A percentile compares a stretch with the other conserved stretches of the same genome.
These are phyloP conservation scores for Cyclotella baltica DNA, from an alignment of 108 stramenopile genomes.

Conservation along the genomic window DNA sequence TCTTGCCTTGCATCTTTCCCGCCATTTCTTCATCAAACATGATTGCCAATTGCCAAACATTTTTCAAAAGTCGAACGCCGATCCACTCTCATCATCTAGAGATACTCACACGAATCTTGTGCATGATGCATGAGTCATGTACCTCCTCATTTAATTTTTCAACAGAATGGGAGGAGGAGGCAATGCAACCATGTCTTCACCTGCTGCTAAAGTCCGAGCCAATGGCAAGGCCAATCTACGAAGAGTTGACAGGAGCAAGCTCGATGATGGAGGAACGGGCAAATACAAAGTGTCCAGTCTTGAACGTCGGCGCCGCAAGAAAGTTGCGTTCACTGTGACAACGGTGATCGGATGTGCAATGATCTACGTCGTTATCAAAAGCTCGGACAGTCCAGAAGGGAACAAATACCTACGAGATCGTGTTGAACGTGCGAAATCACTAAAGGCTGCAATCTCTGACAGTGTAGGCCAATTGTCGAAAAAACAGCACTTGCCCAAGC, in stretches of 20 bases:
- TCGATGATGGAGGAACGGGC: constrained; percentile 12
- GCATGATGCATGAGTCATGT: too few relatives aligned
- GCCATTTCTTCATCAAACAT: too few relatives aligned
- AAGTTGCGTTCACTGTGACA: not conserved
- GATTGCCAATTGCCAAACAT: too few relatives aligned
- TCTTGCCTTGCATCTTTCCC: too few relatives aligned
- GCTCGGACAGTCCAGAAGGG: not conserved
- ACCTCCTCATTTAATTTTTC: too few relatives aligned
- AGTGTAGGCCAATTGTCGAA: not conserved
- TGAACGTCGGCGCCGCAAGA: not conserved
- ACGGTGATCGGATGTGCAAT: not conserved
- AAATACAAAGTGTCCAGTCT: constrained; percentile 1
- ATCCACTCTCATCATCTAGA: too few relatives aligned
- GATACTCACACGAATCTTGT: too few relatives aligned
- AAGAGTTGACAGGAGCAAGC: constrained; percentile 4
- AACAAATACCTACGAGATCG: constrained; percentile 16
- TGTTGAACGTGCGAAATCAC: constrained; percentile 21
- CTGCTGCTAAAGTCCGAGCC: not conserved
- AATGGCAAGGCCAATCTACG: not conserved
- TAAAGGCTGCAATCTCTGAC: constrained; percentile 26
- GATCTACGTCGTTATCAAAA: not conserved
- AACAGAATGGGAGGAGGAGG: not conserved
- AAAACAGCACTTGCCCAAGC: not conserved
- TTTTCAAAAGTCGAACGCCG: too few relatives aligned
- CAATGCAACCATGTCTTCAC: constrained; percentile 5